Evolutionary conservation across 2,329 filamentous ascomycete genomes (phyloP).

Genomic region (Aspergillus sp.): DNA sequence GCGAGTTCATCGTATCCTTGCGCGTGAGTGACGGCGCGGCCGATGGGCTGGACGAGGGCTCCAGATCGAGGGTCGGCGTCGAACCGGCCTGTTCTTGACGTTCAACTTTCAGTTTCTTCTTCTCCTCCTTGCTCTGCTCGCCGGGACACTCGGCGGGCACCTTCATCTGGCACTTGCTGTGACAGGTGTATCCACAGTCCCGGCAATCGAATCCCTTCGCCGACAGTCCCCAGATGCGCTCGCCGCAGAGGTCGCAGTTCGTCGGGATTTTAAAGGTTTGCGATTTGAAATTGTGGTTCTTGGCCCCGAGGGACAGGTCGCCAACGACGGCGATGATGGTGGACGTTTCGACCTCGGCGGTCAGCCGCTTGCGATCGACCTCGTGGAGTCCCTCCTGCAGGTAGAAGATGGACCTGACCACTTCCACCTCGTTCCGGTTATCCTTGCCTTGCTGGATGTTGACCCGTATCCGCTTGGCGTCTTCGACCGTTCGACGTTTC

Average conservation of each 20-base stretch:
- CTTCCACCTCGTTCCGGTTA: constrained; percentile 82
- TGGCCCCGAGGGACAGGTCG: constrained; percentile 86
- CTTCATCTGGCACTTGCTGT: constrained; percentile 99
- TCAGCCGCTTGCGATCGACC: constrained; percentile 77
- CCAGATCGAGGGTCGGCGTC: constrained; percentile 37
- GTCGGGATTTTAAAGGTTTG: constrained; percentile 99
- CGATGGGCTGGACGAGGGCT: constrained; percentile 39
- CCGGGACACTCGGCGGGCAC: constrained; percentile 94
- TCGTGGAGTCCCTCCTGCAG: constrained; percentile 84
- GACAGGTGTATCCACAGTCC: constrained; percentile 96
- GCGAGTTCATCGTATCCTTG: constrained; percentile 84
- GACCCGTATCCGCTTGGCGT: constrained; percentile 70
- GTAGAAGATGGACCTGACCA: constrained; percentile 78
- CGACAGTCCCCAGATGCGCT: constrained; percentile 94
- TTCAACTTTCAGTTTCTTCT: constrained; percentile 86
- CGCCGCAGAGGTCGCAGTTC: constrained; percentile 94
- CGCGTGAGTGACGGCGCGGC: constrained; percentile 70
- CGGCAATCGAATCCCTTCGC: constrained; percentile 95
- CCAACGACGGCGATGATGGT: constrained; percentile 91
- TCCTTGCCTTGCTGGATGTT: constrained; percentile 79
- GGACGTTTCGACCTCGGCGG: constrained; percentile 87
- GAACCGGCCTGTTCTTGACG: constrained; percentile 76
- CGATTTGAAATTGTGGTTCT: constrained; percentile 97
- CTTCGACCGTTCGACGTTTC: constrained; percentile 82
- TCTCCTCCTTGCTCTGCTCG: constrained; percentile 89